Base-by-base conservation (phyloP, 75 land plant genomes). In the Azolla pinnata region DNA sequence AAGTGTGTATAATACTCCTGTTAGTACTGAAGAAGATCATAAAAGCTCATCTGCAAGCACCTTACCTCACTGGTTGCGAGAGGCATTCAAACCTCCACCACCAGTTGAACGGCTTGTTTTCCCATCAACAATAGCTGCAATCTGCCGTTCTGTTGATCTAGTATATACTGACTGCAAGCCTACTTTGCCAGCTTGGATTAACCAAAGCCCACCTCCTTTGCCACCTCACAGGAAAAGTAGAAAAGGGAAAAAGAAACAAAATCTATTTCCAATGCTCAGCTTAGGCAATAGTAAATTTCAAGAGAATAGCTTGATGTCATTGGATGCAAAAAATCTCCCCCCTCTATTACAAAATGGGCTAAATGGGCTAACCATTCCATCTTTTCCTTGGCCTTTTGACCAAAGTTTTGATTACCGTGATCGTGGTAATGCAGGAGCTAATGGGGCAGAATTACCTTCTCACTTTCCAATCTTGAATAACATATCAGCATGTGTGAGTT, bases 51-150 rank as follows among this genome's bases (percentile, higher is more conserved):
- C 68, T 2, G 29, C 64, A 48, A 65, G 72, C 59, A 91, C 69
- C 56, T 76, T 95, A 31, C 99, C 99, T 26, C 99, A 95, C 57
- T 95, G 99, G 99, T 75, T 95, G 54, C 76, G 86, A 5, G 88
- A 89, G 59, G 99, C 97, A 56, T 85, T 95, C 38, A 82, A 53
- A 63, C 53, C 66, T 17, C 74, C 77, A 18, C 55, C 74, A 31
- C 73, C 61, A 29, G 69, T 81, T 3, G 67, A 72, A 28, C 83
- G 73, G 32, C 77, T 85, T 42, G 62, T 75, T 0, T 48, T 95
- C 27, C 86, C 99, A 7, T 97, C 96, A 26, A 64, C 75, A 47
- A 76, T 89, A 26, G 76, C 88, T 31, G 99, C 99, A 24, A 79
- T 95, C 23, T 85, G 88, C 25, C 83, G 86, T 24, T 88, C 99